Conservation (phyloP, 768 basidiomycete species). For the Pleurotus eryngii region DNA sequence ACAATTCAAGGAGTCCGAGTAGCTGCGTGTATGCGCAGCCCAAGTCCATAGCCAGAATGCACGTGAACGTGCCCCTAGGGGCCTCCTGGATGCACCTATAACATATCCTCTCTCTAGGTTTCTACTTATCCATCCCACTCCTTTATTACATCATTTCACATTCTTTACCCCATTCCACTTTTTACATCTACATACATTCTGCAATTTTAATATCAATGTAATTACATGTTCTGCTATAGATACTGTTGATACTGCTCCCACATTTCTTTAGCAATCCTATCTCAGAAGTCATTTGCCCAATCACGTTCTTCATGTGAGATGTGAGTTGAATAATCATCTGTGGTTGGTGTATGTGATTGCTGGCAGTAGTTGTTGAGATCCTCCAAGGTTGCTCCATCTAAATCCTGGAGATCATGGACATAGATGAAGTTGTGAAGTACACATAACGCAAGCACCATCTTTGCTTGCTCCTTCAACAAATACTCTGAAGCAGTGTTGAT, state of each 20-base stretch:
- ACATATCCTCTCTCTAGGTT: too few relatives aligned
- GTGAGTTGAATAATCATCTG: neutral
- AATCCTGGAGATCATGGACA: slow-evolving; percentile 16
- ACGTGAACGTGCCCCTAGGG: too few relatives aligned
- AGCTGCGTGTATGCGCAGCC: too few relatives aligned
- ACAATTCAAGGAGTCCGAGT: too few relatives aligned
- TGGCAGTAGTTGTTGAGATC: neutral
- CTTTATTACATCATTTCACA: too few relatives aligned
- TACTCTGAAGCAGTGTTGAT: slow-evolving; percentile 18
- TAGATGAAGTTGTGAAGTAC: slow-evolving; percentile 27
- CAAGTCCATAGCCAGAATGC: too few relatives aligned
- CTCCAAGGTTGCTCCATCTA: neutral
- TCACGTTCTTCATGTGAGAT: slow-evolving; percentile 4
- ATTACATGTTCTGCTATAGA: neutral
- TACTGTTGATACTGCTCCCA: slow-evolving; percentile 12
- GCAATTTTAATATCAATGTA: too few relatives aligned
- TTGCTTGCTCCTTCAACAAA: slow-evolving; percentile 19
- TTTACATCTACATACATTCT: too few relatives aligned
- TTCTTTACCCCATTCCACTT: too few relatives aligned
- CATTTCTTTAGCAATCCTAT: slow-evolving; percentile 14
- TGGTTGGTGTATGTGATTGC: too few relatives aligned
- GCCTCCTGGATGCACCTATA: too few relatives aligned
- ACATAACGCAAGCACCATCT: slow-evolving; percentile 18
- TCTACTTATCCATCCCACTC: too few relatives aligned
- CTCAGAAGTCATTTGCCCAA: slow-evolving; percentile 8